phyloP scores from a whole-genome alignment of 2,329 filamentous ascomycete genomes.

The Verticillium longisporum region DNA sequence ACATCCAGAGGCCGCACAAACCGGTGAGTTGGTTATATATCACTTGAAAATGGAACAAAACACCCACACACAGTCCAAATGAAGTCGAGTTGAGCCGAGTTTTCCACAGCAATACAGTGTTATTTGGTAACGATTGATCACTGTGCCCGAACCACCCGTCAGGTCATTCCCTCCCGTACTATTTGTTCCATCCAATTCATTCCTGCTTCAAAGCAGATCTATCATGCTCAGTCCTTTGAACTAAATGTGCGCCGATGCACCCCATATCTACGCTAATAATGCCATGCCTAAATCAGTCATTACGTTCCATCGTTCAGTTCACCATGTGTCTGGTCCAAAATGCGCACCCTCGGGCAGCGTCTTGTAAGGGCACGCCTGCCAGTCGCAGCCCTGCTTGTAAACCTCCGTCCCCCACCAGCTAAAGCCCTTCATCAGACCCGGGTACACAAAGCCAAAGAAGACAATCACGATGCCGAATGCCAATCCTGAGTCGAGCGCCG shows the following conservation, averaged over 20 bases:
- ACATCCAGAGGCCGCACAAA: no score
- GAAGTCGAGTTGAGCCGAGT: background rate
- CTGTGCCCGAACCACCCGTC: background rate
- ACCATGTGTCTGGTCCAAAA: constrained; percentile 62
- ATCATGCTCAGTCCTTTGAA: background rate
- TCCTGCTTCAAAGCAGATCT: background rate
- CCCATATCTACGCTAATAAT: background rate
- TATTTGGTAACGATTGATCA: background rate
- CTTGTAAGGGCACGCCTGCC: constrained; percentile 70
- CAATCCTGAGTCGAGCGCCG: constrained; percentile 74
- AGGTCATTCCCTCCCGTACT: background rate
- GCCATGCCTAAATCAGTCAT: background rate
- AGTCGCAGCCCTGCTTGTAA: constrained; percentile 79
- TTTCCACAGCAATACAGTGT: background rate
- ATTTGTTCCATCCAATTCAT: background rate
- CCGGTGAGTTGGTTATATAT: no score
- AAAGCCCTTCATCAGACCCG: constrained; percentile 65
- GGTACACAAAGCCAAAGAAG: constrained; percentile 83
- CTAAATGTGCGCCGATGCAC: background rate
- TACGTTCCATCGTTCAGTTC: constrained; percentile 4
- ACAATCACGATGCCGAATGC: constrained; percentile 78
- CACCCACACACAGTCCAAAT: no score
- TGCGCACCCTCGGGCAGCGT: constrained; percentile 53
- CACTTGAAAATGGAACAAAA: no score
- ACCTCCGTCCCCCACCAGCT: constrained; percentile 87